Evolutionary conservation across 1,284 basidiomycete species (phyloP), one percentile per base, ranked within the genome.

Genomic region (Cutaneotrichosporon cutaneum): DNA sequence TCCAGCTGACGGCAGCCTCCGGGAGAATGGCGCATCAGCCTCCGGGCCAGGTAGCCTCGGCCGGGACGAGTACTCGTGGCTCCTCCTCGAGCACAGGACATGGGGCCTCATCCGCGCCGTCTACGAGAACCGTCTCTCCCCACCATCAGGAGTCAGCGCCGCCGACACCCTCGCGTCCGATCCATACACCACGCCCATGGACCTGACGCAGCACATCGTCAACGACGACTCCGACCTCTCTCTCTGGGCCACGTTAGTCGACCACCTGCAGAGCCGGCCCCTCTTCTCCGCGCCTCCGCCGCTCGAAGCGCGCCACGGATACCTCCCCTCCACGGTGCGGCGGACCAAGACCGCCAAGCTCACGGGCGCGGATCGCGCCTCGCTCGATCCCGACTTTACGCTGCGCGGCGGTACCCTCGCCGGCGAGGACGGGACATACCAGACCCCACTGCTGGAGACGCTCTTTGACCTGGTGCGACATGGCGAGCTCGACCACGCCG

Each of bases 401-500:
- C 57, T 78, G n/a, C 70, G 77, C 22, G 72, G 76, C 72, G 75
- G 1, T 73, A 75, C 45, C 74, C 73, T 77, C 0, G 75, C 77
- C 16, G 77, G 77, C 1, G 77, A 77, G 62, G 77, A 78, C 66
- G 65, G 68, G 65, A 76, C 75, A 16, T 78, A 78, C 58, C 72
- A 76, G 58, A 59, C 51, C 2, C 75, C 77, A 0, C 59, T 78
- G 44, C 59, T 79, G 42, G 74, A 74, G 62, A 76, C 71, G 13
- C 60, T 80, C 16, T 80, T 68, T 62, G 72, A 77, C 59, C 64
- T 74, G 6, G 70, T 80, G 5, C 61, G 79, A 51, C 72, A 76
- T 57, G 95, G 95, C 18, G 83, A 88, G 66, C 78, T 96, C 21
- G 89, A 89, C 30, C 86, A 90, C 21, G 94, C 94, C 0, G 82